Conservation (phyloP, 768 basidiomycete genomes). For the Leccinum fibrillosum region DNA sequence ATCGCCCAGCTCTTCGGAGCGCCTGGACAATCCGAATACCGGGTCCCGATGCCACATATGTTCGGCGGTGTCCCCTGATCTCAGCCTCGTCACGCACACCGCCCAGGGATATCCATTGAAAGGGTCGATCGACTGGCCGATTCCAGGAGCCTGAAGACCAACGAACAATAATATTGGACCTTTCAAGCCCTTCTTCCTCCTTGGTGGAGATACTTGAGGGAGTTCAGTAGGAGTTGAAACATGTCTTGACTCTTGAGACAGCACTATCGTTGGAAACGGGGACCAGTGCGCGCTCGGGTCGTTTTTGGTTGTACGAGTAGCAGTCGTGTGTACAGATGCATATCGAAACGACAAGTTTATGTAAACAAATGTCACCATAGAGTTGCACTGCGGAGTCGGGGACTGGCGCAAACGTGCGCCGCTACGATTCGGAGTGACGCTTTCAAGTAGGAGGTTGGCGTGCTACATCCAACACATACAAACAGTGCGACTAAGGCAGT, state of each 20-base stretch:
- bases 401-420: too few relatives aligned
- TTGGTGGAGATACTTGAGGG: conserved; percentile 4
- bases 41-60: conserved; percentile 89
- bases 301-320: too few relatives aligned
- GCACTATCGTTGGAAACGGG: conserved; percentile 11
- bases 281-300: conserved; percentile 22
- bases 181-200: conserved; percentile 47
- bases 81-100: conserved; percentile 93
- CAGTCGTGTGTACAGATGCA: too few relatives aligned
- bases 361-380: too few relatives aligned
- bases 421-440: too few relatives aligned
- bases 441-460: too few relatives aligned
- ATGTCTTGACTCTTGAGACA: conserved; percentile 14
- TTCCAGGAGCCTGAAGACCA: conserved; percentile 89
- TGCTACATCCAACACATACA: too few relatives aligned
- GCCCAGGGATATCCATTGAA: conserved; percentile 89
- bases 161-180: conserved; percentile 80
- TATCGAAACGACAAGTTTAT: too few relatives aligned
- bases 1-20: conserved; percentile 75
- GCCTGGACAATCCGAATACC: conserved; percentile 87
- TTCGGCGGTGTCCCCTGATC: conserved; percentile 73
- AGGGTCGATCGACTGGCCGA: conserved; percentile 86
- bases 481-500: too few relatives aligned
- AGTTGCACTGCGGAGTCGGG: too few relatives aligned
- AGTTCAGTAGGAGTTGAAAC: conserved; percentile 2